Conservation (phyloP, 768 basidiomycete genomes). For the Albatrellus ellisii region DNA sequence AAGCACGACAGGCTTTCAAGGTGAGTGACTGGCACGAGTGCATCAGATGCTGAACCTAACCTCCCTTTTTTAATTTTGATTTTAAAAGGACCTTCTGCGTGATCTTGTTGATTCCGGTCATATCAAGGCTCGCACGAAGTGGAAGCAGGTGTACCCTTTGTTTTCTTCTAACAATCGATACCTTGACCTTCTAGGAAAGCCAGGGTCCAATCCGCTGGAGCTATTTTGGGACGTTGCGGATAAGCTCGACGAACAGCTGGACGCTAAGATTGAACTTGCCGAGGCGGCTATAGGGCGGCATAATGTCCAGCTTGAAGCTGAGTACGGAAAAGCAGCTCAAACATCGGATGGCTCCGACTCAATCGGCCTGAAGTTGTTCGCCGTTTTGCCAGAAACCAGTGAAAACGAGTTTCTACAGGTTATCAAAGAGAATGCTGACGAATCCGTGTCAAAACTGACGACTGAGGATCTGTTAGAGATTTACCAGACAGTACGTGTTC, state of each 20-base stretch:
- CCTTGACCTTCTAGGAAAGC: constrained; percentile 76
- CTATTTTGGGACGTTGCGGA: constrained; percentile 95
- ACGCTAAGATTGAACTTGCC: constrained; percentile 59
- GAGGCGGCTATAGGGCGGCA: constrained; percentile 45
- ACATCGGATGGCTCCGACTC: too few relatives aligned
- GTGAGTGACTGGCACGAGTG: constrained; percentile 24
- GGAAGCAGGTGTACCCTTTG: constrained; percentile 77
- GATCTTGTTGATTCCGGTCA: constrained; percentile 52
- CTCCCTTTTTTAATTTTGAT: constrained; percentile 2
- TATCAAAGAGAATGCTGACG: constrained; percentile 43
- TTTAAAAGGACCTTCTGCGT: constrained; percentile 65
- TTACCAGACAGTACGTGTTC: constrained; percentile 44
- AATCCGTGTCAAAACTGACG: constrained; percentile 32
- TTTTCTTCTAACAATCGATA: constrained; percentile 78
- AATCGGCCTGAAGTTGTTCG: constrained; percentile 24
- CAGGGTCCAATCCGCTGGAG: constrained; percentile 91
- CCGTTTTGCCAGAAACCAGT: constrained; percentile 41
- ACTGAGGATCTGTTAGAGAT: constrained; percentile 42
- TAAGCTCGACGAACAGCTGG: constrained; percentile 72
- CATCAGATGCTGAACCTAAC: neutral
- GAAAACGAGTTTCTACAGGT: constrained; percentile 49
- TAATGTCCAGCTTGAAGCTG: constrained; percentile 23
- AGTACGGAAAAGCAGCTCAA: constrained; percentile 24
- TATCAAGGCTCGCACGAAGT: constrained; percentile 75
- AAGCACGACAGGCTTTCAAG: constrained; percentile 85